Percentiles rank a stretch among this genome's conserved stretches.
Evolutionary conservation across 805 yeast species (phyloP).

Genomic region (Ogataea haglerorum): DNA sequence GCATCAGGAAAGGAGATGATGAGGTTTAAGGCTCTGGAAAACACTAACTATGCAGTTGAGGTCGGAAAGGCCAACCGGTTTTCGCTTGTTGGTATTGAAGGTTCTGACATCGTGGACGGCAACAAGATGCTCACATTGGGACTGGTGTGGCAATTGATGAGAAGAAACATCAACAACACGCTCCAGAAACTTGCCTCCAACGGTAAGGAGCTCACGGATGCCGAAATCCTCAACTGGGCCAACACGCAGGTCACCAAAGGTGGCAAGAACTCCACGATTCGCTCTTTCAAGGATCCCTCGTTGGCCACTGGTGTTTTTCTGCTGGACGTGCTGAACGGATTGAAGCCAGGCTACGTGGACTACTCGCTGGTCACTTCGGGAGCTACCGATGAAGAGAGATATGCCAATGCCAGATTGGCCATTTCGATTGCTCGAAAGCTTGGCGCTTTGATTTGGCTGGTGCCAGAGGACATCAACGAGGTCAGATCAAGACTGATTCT

Average conservation of each 20-base stretch:
- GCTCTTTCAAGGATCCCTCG: slow-evolving; percentile 83
- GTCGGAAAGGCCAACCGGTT: slow-evolving; percentile 89
- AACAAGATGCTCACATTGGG: slow-evolving; percentile 85
- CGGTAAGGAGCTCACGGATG: slow-evolving; percentile 75
- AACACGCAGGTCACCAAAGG: slow-evolving; percentile 81
- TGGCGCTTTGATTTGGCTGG: slow-evolving; percentile 97
- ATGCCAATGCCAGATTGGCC: slow-evolving; percentile 94
- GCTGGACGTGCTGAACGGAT: slow-evolving; percentile 85
- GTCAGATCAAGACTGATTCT: slow-evolving; percentile 90
- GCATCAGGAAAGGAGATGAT: slow-evolving; percentile 68
- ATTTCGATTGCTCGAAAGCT: slow-evolving; percentile 97
- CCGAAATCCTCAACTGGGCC: slow-evolving; percentile 93
- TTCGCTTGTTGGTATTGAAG: slow-evolving; percentile 96
- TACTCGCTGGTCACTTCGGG: slow-evolving; percentile 87
- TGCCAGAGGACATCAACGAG: slow-evolving; percentile 99
- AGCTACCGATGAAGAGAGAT: slow-evolving; percentile 74
- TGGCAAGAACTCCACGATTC: slow-evolving; percentile 66
- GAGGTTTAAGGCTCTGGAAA: slow-evolving; percentile 93
- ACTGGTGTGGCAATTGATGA: slow-evolving; percentile 97
- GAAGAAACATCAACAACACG: slow-evolving; percentile 88
- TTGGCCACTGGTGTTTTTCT: slow-evolving; percentile 77
- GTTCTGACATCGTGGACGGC: slow-evolving; percentile 95
- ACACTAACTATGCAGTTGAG: slow-evolving; percentile 97
- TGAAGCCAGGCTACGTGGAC: slow-evolving; percentile 97
- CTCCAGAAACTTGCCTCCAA: slow-evolving; percentile 66